A percentile compares a stretch with the other conserved stretches of the same genome.
Conservation (phyloP, 2,329 filamentous ascomycete genomes). For the Podosphaera xanthii region DNA sequence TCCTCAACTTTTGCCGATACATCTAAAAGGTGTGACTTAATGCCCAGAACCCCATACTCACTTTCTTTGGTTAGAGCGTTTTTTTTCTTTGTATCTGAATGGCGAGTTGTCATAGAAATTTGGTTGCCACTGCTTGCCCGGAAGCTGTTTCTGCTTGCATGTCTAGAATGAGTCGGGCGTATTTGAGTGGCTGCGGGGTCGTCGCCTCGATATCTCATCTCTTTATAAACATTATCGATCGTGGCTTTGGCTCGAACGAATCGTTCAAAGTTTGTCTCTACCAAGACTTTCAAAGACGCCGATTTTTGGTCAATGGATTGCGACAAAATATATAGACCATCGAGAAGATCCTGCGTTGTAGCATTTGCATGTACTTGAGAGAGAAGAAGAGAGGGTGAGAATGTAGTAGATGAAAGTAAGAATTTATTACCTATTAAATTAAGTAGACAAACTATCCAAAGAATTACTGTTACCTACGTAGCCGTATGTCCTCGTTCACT, state of each 20-base stretch:
- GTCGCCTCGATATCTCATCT: slow-evolving; percentile 62
- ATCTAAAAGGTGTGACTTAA: slow-evolving; percentile 71
- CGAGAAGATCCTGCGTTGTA: slow-evolving; percentile 58
- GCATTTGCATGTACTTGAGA: slow-evolving; percentile 76
- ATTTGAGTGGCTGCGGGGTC: slow-evolving; percentile 21
- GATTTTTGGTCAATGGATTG: slow-evolving; percentile 94
- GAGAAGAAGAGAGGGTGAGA: slow-evolving; percentile 77
- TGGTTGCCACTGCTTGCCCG: slow-evolving; percentile 19
- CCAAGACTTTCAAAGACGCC: slow-evolving; percentile 81
- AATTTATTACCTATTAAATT: slow-evolving; percentile 54
- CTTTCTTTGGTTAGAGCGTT: slow-evolving; percentile 84
- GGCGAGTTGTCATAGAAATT: slow-evolving; percentile 10
- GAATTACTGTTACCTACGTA: slow-evolving; percentile 31
- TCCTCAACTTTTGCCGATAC: slow-evolving; percentile 89
- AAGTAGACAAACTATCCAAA: not conserved
- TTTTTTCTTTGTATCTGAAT: slow-evolving; percentile 45
- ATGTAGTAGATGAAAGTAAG: slow-evolving; percentile 82
- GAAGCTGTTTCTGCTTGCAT: slow-evolving; percentile 18
- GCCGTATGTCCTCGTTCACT: slow-evolving; percentile 59
- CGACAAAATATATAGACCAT: slow-evolving; percentile 67
- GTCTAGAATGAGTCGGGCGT: slow-evolving; percentile 17
- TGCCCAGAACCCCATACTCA: slow-evolving; percentile 70
- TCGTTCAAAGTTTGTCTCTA: slow-evolving; percentile 94
- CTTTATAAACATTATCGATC: slow-evolving; percentile 94
- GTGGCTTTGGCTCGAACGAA: slow-evolving; percentile 95